A percentile compares a stretch with the other conserved stretches of the same genome.
Evolutionary conservation across 306 rosid species (phyloP).

Genomic region (Corylus avellana): DNA sequence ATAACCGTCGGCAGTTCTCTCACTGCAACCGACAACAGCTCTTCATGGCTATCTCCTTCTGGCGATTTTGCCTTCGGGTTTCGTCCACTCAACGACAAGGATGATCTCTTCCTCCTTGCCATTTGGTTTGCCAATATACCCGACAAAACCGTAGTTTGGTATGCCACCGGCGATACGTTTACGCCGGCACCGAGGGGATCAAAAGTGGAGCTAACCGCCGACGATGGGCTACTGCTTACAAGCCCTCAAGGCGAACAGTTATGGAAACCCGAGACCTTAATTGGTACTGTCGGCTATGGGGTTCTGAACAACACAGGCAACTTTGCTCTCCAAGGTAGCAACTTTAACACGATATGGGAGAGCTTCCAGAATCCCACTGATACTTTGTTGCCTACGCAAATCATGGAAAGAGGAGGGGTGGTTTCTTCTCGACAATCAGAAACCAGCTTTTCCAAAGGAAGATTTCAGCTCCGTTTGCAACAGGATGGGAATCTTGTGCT

Average conservation of each 20-base stretch:
- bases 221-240: conserved; percentile 37
- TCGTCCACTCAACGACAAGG: conserved; percentile 4
- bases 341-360: conserved; percentile 24
- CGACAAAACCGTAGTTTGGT: conserved; percentile 51
- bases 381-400: conserved; percentile 41
- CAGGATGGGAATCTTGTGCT: conserved; percentile 23
- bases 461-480: conserved; percentile 19
- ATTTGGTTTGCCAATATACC: conserved; percentile 54
- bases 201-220: conserved; percentile 34
- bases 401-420: not conserved
- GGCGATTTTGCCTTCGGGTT: conserved; percentile 69
- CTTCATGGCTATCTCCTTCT: conserved; percentile 57
- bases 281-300: conserved; percentile 11
- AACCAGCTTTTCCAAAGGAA: conserved; percentile 26
- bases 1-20: conserved; percentile 30
- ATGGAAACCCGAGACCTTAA: conserved; percentile 28
- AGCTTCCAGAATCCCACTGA: conserved; percentile 26
- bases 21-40: conserved; percentile 26
- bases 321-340: conserved; percentile 8
- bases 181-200: conserved; percentile 42
- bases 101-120: conserved; percentile 42
- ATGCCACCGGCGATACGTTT: conserved; percentile 24
- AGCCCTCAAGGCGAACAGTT: conserved; percentile 25
- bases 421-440: conserved; percentile 38
- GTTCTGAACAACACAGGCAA: conserved; percentile 32